phyloP scores from a whole-genome alignment of 257 asterid genomes.

The Plantago ovata region DNA sequence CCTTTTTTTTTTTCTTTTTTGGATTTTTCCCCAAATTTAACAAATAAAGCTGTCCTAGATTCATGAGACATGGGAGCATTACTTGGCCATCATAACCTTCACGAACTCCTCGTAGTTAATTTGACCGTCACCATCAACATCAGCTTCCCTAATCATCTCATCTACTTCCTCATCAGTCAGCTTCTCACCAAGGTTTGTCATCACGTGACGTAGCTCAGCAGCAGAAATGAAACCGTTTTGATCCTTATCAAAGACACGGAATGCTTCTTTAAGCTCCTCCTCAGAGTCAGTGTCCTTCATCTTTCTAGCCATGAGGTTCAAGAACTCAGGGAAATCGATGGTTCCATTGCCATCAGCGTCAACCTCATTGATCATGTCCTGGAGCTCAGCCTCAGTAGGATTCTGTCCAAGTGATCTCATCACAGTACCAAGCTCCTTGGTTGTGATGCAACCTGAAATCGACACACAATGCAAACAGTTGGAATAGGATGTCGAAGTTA shows the following conservation, averaged over 20 bases:
- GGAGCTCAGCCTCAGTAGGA: slow-evolving; percentile 74
- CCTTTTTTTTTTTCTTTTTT: background rate
- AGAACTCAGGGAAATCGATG: slow-evolving; percentile 68
- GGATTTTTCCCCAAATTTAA: too few species aligned
- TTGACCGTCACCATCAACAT: slow-evolving; percentile 62
- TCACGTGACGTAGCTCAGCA: slow-evolving; percentile 63
- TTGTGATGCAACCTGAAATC: slow-evolving; percentile 56
- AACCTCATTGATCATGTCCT: slow-evolving; percentile 66
- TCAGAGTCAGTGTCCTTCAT: slow-evolving; percentile 70
- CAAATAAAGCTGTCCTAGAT: slow-evolving; percentile 14
- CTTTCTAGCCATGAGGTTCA: slow-evolving; percentile 68
- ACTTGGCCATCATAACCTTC: slow-evolving; percentile 66
- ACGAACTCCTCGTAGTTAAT: slow-evolving; percentile 64
- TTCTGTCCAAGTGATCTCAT: slow-evolving; percentile 67
- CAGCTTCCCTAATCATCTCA: slow-evolving; percentile 76
- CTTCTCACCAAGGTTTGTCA: slow-evolving; percentile 70
- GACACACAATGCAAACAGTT: background rate
- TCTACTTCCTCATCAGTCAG: slow-evolving; percentile 73
- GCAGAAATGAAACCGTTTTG: slow-evolving; percentile 71
- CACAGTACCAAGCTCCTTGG: slow-evolving; percentile 68
- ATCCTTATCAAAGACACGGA: slow-evolving; percentile 73
- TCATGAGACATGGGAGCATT: slow-evolving; percentile 17
- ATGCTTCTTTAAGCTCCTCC: slow-evolving; percentile 68
- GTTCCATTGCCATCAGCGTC: slow-evolving; percentile 69
- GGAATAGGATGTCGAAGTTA: background rate